Evolutionary conservation across 495 filamentous ascomycete genomes (phyloP).

Genomic region (Neurospora africana): DNA sequence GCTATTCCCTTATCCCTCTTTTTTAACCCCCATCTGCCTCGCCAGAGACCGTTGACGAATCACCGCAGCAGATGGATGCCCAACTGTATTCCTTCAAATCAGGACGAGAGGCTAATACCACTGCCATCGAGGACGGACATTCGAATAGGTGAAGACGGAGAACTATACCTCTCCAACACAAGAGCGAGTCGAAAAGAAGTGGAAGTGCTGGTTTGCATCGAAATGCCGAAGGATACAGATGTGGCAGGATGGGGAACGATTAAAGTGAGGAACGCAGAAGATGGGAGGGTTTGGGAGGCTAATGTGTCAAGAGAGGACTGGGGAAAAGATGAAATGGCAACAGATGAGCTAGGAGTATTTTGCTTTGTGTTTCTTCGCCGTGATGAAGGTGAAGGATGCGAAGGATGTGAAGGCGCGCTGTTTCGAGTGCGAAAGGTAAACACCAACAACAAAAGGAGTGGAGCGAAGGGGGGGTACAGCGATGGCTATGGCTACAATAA

Average conservation of each 20-base stretch:
- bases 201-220: slow-evolving; percentile 12
- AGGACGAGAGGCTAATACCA: not conserved
- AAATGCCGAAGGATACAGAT: not conserved
- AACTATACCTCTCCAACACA: slow-evolving; percentile 14
- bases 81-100: slow-evolving; percentile 5
- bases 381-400: accelerated
- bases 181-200: slow-evolving; percentile 11
- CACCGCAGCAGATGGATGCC: slow-evolving; percentile 16
- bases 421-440: not conserved
- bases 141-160: slow-evolving; percentile 1
- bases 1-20: slow-evolving; percentile 12
- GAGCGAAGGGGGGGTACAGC: not conserved
- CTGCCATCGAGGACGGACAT: slow-evolving; percentile 7
- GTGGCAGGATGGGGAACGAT: not conserved
- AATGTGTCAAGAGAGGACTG: not conserved
- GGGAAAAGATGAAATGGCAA: not conserved
- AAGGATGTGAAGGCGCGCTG: not conserved
- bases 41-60: slow-evolving; percentile 7
- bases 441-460: not conserved
- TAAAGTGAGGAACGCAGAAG: not conserved
- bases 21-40: slow-evolving; percentile 9
- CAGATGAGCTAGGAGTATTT: not conserved
- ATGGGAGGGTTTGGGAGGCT: not conserved
- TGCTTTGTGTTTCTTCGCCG: not conserved
- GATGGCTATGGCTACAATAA: not conserved